Evolutionary conservation across 2,329 filamentous ascomycete genomes (phyloP).

Genomic region (Trichoderma citrinoviride): DNA sequence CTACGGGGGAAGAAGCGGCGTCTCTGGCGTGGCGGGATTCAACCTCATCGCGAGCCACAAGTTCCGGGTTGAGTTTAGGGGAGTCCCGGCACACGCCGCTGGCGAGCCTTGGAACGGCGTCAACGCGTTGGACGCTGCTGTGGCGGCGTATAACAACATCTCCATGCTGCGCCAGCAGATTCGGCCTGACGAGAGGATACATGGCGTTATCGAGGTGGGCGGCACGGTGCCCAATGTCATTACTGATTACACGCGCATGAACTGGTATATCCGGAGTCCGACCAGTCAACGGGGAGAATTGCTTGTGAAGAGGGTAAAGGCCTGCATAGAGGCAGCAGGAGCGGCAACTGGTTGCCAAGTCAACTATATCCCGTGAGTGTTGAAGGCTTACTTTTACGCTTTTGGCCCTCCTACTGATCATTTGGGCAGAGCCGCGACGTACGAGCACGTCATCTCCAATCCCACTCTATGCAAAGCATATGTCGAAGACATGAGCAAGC

Average conservation of each 20-base stretch:
- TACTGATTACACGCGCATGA: slow-evolving; percentile 39
- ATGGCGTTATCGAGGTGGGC: slow-evolving; percentile 39
- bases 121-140: slow-evolving; percentile 41
- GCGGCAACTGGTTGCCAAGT: slow-evolving; percentile 37
- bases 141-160: slow-evolving; percentile 37
- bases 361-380: slow-evolving; percentile 37
- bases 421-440: slow-evolving; percentile 35
- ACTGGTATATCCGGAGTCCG: slow-evolving; percentile 40
- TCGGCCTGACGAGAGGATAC: slow-evolving; percentile 37
- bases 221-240: slow-evolving; percentile 42
- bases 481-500: slow-evolving; percentile 42
- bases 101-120: slow-evolving; percentile 38
- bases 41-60: slow-evolving; percentile 36
- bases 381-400: background rate
- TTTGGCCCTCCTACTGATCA: background rate
- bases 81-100: slow-evolving; percentile 37
- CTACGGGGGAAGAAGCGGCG: background rate
- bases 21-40: slow-evolving; percentile 30
- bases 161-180: slow-evolving; percentile 41
- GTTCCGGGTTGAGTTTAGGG: slow-evolving; percentile 35
- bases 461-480: slow-evolving; percentile 44
- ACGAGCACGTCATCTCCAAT: slow-evolving; percentile 47
- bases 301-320: slow-evolving; percentile 34
- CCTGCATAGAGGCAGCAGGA: slow-evolving; percentile 39
- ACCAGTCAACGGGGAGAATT: slow-evolving; percentile 32